Evolutionary conservation across 2,329 filamentous ascomycete genomes (phyloP), one percentile per base, ranked within the genome.

Genomic region (Immersiporthe knoxdaviesiana): DNA sequence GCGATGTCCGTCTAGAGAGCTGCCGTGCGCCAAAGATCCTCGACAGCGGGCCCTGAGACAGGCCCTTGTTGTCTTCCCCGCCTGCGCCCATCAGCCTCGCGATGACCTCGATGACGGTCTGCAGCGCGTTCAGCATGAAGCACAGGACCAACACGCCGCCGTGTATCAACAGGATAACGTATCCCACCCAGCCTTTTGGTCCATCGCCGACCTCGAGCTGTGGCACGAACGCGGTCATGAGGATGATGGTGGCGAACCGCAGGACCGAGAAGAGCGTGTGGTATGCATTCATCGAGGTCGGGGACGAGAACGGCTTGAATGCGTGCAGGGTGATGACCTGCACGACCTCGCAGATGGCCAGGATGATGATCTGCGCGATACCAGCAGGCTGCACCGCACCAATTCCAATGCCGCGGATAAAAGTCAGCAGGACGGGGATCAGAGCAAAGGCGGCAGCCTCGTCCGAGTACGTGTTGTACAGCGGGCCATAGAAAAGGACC

Each of bases 391-490:
- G 96, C 18, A 98, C 90, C 24, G 94, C 96, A 39, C 96, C 96
- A 74, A 99, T 92, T 27, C 94, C 93, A 72, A 98, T 90, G 68
- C 94, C 95, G 44, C 95, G 91, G 69, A 97, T 83, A 76, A 97
- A 90, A 5, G 92, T 97, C 70, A 98, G 84, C 44, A 97, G 83
- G 21, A 97, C 89, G 0, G 95, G 94, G 27, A 97, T 90, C 56
- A 97, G 85, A 8, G 95, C 94, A 79, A 97, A 99, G 0, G 93
- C 90, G 10, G 95, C 93, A 0, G 94, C 93, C 77, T 95, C 92
- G 78, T 99, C 96, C 32, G 92, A 96, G 78, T 97, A 98, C 0
- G 96, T 99, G 80, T 99, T 99, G 80, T 99, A 99, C 10, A 99
- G 84, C 6, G 96, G 93, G 0, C 96, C 96, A 75, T 97, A 98